phyloP scores from a whole-genome alignment of 75 land plant species.

The Picea glauca region DNA sequence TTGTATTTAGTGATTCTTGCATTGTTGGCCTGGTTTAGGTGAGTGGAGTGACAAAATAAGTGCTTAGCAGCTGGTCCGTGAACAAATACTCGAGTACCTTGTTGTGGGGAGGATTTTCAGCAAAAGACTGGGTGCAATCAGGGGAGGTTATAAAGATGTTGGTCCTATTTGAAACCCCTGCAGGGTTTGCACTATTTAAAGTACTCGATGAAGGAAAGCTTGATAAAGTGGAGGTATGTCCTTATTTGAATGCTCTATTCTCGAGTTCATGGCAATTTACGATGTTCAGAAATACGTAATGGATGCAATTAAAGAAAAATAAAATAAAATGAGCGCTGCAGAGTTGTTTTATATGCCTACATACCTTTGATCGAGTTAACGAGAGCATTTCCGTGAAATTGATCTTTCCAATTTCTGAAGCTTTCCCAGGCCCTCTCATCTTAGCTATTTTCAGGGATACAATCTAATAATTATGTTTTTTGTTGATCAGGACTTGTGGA shows the following conservation, averaged over 20 bases:
- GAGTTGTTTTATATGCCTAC: too few relatives aligned
- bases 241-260: background rate
- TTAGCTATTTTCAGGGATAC: too few relatives aligned
- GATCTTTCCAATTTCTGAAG: background rate
- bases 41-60: too few relatives aligned
- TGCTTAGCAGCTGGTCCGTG: too few relatives aligned
- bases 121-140: background rate
- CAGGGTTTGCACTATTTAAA: conserved; percentile 90
- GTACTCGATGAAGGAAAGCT: conserved; percentile 83
- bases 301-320: too few relatives aligned
- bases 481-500: conserved; percentile 65
- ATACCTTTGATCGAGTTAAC: background rate
- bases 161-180: conserved; percentile 85
- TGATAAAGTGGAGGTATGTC: conserved; percentile 71
- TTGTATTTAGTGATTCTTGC: too few relatives aligned
- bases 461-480: background rate
- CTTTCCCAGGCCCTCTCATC: background rate
- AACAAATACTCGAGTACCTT: too few relatives aligned
- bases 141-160: conserved; percentile 34
- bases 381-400: background rate
- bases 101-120: background rate
- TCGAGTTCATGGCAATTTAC: background rate
- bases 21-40: too few relatives aligned
- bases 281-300: background rate
- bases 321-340: too few relatives aligned